These are phyloP conservation scores for Colletotrichum theobromicola DNA, from an alignment of 2,329 filamentous ascomycete genomes.

Conservation along the genomic window DNA sequence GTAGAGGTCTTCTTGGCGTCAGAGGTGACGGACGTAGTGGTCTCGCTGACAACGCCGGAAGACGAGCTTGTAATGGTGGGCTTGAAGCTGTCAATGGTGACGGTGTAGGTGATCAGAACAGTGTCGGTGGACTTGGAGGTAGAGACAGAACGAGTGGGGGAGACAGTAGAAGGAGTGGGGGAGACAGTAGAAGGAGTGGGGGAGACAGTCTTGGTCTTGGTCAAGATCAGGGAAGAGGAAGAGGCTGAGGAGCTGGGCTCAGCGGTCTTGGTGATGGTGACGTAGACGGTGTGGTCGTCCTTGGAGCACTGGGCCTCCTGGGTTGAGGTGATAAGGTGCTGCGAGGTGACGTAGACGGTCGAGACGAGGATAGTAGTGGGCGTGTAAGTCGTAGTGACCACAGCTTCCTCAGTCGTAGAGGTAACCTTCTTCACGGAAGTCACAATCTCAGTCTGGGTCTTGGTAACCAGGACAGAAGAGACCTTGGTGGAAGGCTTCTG, in stretches of 20 bases:
- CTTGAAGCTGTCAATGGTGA: conserved; percentile 9
- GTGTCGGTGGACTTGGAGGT: not conserved
- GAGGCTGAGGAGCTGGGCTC: not conserved
- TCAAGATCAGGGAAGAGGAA: not conserved
- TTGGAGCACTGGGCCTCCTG: not conserved
- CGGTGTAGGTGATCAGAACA: conserved; percentile 11
- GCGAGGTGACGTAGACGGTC: not conserved
- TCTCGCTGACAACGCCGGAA: not conserved
- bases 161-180: not conserved
- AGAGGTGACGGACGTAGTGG: not conserved
- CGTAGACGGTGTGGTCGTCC: conserved; percentile 10
- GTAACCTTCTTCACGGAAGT: conserved; percentile 4
- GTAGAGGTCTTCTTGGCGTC: not conserved
- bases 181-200: not conserved
- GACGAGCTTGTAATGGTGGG: conserved; percentile 6
- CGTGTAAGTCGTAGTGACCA: conserved; percentile 6
- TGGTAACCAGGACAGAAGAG: conserved; percentile 10
- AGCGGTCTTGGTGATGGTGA: conserved; percentile 20
- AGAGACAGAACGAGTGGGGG: not conserved
- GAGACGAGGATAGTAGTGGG: not conserved
- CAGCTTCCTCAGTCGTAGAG: not conserved
- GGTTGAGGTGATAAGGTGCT: not conserved
- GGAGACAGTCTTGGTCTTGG: not conserved
- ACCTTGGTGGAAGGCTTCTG: not conserved
- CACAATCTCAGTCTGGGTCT: conserved; percentile 5